Base-by-base conservation (phyloP, 257 asterid species). In the Plantago major region DNA sequence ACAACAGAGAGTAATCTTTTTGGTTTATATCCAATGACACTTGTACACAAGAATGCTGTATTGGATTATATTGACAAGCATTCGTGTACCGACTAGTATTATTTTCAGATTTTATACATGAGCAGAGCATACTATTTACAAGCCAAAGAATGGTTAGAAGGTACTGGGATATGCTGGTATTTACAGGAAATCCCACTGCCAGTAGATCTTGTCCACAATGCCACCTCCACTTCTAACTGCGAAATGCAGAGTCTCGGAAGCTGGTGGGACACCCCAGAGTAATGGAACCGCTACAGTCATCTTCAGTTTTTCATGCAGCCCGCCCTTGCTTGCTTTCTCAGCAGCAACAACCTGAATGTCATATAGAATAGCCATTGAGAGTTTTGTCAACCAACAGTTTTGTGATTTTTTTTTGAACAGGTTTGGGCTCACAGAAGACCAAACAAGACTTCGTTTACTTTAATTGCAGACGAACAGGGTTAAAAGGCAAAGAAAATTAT, bases 211-310 rank as follows among this genome's bases (percentile, higher is more conserved):
- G 76, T 93, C 97, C 15, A 93, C 99, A 46, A 93, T 93, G 48
- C 99, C 99, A 6, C 98, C 96, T 42, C 98, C 98, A 30, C 83
- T 85, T 78, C 80, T 78, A 62, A 93, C 97, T 0, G 99, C 99
- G 62, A 93, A 73, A 64, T 74, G 96, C 51, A 93, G 96, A n/a
- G 92, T 93, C 58, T 93, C 99, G 0, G 97, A 93, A 17, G 97
- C 96, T 30, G 99, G 99, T 55, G 99, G 99, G 45, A 89, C 90
- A 15, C 99, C 99, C 99, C 99, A 93, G 8, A 93, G 95, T 45
- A 93, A 69, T 1, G 99, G 97, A 78, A 89, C 99, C 7, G 96
- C 94, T 11, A 93, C 96, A 0, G 87, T 93, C 99, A 93, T 93
- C 0, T 74, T 93, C 69, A 93, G 81, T 81, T 85, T 89, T 74